Conservation (phyloP, 345 rosid genomes). For the Sisymbrium irio region DNA sequence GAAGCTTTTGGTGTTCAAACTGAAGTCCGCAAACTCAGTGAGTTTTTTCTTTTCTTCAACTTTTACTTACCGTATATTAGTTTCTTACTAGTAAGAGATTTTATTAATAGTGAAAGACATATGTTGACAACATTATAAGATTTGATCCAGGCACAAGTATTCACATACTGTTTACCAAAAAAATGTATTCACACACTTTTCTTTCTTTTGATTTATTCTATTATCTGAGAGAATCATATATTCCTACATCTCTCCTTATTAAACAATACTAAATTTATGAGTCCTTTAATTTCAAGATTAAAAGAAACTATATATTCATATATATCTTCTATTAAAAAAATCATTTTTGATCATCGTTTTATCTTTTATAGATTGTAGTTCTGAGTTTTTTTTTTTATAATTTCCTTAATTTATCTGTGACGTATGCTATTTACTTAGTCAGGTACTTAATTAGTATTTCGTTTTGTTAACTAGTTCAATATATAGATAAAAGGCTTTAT, state of each 20-base stretch:
- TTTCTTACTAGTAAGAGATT: no score
- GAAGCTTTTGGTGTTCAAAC: not conserved
- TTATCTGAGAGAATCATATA: no score
- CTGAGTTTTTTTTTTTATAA: no score
- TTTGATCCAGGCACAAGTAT: no score
- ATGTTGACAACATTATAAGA: not conserved
- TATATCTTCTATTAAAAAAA: not conserved
- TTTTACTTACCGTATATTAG: not conserved
- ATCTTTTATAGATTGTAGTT: not conserved
- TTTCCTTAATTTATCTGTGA: no score
- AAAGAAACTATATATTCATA: not conserved
- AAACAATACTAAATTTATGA: not conserved
- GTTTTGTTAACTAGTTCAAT: no score
- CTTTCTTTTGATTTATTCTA: no score
- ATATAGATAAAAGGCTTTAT: no score
- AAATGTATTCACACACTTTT: no score
- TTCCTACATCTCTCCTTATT: not conserved
- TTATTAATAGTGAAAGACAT: not conserved
- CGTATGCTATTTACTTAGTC: no score
- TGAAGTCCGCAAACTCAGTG: conserved; percentile 1
- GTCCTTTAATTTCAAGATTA: not conserved
- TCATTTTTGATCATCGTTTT: not conserved
- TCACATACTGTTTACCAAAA: no score
- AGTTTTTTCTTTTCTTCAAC: not conserved
- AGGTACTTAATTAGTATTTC: no score